Conservation (phyloP, 306 rosid genomes). For the Trifolium subterraneum region DNA sequence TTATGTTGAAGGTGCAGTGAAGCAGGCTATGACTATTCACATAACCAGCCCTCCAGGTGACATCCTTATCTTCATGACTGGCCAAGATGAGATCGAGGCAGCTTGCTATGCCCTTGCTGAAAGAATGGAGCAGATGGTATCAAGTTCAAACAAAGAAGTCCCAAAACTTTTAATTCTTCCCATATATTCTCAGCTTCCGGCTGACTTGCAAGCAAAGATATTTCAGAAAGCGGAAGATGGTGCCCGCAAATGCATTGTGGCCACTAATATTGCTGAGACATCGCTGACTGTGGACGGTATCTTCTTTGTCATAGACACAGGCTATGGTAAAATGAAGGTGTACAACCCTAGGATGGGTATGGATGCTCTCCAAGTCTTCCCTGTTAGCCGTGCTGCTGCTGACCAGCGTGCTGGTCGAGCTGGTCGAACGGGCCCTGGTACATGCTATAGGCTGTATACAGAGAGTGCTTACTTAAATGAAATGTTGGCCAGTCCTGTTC, state of each 20-base stretch:
- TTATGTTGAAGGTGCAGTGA: constrained; percentile 96
- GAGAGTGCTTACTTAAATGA: constrained; percentile 91
- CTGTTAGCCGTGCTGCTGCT: constrained; percentile 97
- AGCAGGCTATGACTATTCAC: constrained; percentile 99
- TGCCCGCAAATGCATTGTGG: constrained; percentile 94
- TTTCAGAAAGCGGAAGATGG: constrained; percentile 97
- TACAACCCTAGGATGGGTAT: constrained; percentile 99
- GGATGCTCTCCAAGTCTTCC: constrained; percentile 99
- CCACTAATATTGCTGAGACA: constrained; percentile 97
- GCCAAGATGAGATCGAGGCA: constrained; percentile 99
- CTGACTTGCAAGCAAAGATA: constrained; percentile 96
- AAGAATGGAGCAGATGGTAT: constrained; percentile 83
- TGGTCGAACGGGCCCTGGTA: constrained; percentile 99
- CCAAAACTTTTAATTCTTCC: constrained; percentile 94
- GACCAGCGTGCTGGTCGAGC: constrained; percentile 99
- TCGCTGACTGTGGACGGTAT: constrained; percentile 97
- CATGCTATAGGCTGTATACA: constrained; percentile 87
- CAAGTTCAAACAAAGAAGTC: constrained; percentile 74
- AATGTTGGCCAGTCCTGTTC: constrained; percentile 90
- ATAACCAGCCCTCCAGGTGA: constrained; percentile 95
- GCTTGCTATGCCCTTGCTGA: constrained; percentile 95
- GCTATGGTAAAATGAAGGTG: constrained; percentile 97
- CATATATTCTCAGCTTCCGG: constrained; percentile 98
- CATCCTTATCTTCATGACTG: constrained; percentile 97
- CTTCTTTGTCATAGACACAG: constrained; percentile 91